These are phyloP conservation scores for Phanerochaete sordida DNA, from an alignment of 768 basidiomycete species.

Conservation along the genomic window DNA sequence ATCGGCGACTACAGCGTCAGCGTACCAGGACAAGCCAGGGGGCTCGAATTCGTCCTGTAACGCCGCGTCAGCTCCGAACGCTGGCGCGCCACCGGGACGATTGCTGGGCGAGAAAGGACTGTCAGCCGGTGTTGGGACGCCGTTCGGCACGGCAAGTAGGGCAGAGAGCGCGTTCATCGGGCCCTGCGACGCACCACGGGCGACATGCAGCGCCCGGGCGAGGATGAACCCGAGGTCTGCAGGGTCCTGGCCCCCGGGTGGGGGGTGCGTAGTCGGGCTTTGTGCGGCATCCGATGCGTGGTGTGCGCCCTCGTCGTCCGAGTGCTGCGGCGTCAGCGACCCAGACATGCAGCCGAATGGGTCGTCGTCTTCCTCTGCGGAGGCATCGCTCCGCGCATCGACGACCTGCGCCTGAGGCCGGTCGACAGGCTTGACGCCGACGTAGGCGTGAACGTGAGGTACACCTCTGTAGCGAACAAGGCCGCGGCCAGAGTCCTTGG, in stretches of 20 bases:
- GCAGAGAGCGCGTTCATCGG: too few species aligned
- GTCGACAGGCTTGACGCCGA: neutral
- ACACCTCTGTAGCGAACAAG: neutral
- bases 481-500: too few species aligned
- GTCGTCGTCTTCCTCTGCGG: neutral
- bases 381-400: too few species aligned
- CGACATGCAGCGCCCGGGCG: neutral
- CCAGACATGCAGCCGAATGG: neutral
- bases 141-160: too few species aligned
- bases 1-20: too few species aligned
- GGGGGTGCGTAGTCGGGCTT: neutral
- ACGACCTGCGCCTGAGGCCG: neutral
- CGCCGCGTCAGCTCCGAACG: too few species aligned
- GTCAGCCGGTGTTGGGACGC: too few species aligned
- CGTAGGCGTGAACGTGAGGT: neutral
- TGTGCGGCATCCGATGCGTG: neutral
- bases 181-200: neutral
- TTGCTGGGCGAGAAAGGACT: too few species aligned
- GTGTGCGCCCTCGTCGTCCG: neutral
- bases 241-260: neutral
- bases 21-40: too few species aligned
- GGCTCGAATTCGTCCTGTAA: too few species aligned
- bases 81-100: too few species aligned
- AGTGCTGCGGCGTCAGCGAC: neutral
- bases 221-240: neutral